Conservation (phyloP, 208 protist species). For the Leishmania lainsoni region DNA sequence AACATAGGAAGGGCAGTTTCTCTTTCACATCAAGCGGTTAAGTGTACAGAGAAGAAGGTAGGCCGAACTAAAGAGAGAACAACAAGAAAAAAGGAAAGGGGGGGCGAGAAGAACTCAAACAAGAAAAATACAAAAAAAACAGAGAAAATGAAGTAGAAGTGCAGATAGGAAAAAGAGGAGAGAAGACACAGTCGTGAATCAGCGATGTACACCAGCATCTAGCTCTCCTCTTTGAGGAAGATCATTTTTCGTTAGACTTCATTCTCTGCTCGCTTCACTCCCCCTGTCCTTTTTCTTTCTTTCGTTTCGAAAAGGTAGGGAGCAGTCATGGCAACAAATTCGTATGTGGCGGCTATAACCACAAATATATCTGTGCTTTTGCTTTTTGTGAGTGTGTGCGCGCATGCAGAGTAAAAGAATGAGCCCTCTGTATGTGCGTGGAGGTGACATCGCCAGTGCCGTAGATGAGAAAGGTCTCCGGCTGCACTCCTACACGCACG, state of each 20-base stretch:
- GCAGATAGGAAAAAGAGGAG: not conserved
- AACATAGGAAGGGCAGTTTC: conserved; percentile 2
- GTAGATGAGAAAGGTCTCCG: not conserved
- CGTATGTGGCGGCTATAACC: not conserved
- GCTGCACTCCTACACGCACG: not conserved
- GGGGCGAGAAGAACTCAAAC: conserved; percentile 16
- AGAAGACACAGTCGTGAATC: not conserved
- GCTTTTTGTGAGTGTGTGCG: not conserved
- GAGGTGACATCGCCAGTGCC: not conserved
- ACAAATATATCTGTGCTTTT: not conserved
- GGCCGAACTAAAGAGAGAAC: not conserved
- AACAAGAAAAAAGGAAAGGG: not conserved
- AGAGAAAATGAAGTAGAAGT: not conserved
- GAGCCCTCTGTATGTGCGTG: not conserved
- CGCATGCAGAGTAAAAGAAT: conserved; percentile 12
- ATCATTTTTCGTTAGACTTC: not conserved
- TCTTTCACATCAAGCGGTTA: conserved; percentile 5
- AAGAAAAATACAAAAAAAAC: conserved; percentile 27
- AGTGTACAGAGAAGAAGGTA: conserved; percentile 14
- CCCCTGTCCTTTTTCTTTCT: not conserved
- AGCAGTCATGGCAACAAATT: not conserved
- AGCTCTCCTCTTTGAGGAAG: not conserved
- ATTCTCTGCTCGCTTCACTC: not conserved
- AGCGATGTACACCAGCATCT: not conserved
- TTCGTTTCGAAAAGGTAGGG: not conserved